These are phyloP conservation scores for Russula virescens DNA, from an alignment of 768 basidiomycete genomes.

Conservation along the genomic window DNA sequence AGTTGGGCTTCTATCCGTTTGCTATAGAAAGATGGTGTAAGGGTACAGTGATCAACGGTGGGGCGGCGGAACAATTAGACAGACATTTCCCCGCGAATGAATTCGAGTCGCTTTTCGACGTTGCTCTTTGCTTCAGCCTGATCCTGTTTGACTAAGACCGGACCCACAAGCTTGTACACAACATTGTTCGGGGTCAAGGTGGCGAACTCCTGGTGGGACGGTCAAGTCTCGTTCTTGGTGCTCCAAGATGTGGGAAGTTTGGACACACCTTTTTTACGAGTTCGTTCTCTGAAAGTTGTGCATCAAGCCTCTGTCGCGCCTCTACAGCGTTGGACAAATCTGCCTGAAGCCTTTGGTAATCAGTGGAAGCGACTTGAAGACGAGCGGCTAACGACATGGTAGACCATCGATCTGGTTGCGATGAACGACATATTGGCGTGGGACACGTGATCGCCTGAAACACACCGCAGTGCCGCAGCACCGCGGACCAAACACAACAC, in stretches of 20 bases:
- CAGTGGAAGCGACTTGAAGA: constrained; percentile 62
- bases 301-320: constrained; percentile 79
- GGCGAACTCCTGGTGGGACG: constrained; percentile 64
- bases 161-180: constrained; percentile 89
- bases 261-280: constrained; percentile 72
- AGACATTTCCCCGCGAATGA: constrained; percentile 85
- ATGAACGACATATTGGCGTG: neutral
- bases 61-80: constrained; percentile 27
- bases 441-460: constrained; percentile 1
- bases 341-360: constrained; percentile 76
- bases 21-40: constrained; percentile 32
- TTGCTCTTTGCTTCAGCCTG: constrained; percentile 79
- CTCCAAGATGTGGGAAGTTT: neutral
- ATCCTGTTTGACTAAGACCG: constrained; percentile 87
- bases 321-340: constrained; percentile 73
- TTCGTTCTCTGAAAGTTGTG: constrained; percentile 88
- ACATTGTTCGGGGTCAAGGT: constrained; percentile 66
- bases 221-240: neutral
- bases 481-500: too few relatives aligned
- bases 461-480: too few relatives aligned
- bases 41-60: neutral
- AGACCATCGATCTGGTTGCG: neutral
- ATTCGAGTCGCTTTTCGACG: constrained; percentile 85
- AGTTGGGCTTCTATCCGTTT: constrained; percentile 79
- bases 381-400: constrained; percentile 51